A percentile compares a stretch with the other conserved stretches of the same genome.
Conservation (phyloP, 2,329 filamentous ascomycete genomes). For the Epichloe festucae region DNA sequence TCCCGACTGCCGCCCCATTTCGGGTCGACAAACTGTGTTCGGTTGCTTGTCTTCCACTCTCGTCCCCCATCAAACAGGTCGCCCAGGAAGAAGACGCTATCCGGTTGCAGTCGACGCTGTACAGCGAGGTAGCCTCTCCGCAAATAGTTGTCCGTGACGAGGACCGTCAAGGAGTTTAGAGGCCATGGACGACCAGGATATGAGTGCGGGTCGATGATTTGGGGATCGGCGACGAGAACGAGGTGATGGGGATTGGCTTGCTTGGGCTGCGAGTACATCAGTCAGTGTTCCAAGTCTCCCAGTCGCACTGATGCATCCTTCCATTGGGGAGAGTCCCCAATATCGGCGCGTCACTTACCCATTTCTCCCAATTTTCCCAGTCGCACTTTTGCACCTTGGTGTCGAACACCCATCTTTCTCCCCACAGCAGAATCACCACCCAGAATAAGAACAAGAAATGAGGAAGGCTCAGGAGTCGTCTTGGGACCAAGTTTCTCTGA, state of each 20-base stretch:
- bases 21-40: constrained; percentile 41
- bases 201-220: constrained; percentile 88
- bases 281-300: neutral
- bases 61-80: constrained; percentile 92
- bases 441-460: constrained; percentile 61
- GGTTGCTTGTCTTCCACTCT: constrained; percentile 72
- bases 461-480: constrained; percentile 47
- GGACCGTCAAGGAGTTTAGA: constrained; percentile 37
- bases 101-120: constrained; percentile 63
- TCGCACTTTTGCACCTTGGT: constrained; percentile 57
- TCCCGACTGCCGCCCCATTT: constrained; percentile 42
- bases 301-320: too few species aligned
- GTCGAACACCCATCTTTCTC: constrained; percentile 68
- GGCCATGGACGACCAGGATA: constrained; percentile 68
- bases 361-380: constrained; percentile 85
- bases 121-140: constrained; percentile 69
- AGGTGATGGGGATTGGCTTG: constrained; percentile 72
- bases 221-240: constrained; percentile 77
- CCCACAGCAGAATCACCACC: constrained; percentile 68
- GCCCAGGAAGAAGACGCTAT: constrained; percentile 81
- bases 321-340: too few species aligned
- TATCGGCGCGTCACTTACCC: constrained; percentile 44
- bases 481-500: constrained; percentile 31
- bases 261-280: constrained; percentile 46
- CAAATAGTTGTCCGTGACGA: constrained; percentile 80